Evolutionary conservation across 805 yeast genomes (phyloP), one percentile per base, ranked within the genome.

Genomic region (Myxozyma neglecta): DNA sequence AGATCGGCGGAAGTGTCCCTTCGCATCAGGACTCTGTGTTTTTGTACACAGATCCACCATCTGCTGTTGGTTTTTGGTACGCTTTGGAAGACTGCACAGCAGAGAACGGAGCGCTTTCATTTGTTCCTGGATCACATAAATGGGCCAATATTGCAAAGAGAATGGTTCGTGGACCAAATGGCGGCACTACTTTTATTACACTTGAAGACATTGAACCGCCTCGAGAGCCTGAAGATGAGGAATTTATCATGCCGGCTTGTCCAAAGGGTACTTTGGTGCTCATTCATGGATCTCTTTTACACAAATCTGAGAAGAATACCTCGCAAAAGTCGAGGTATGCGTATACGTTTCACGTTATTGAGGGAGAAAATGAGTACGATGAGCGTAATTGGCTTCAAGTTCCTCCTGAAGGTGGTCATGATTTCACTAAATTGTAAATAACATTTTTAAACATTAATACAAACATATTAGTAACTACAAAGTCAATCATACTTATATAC

Each of bases 31-130:
- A 89, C 71, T 90, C 85, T 1, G 84, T 84, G 1, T 89, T 89
- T 67, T 76, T 89, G 32, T 88, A 79, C 72, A 88, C 94, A 0
- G 76, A 83, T 16, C 96, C 96, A 7, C 85, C 81, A 55, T 75
- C 83, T 1, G 90, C 91, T 0, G 72, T 88, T 44, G 96, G 96
- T 1, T 89, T 86, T 71, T 88, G 96, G 96, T 83, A 85, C 70
- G 92, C 94, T 0, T 73, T 88, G 64, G 90, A 89, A 68, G 88
- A 87, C 68, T 88, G 94, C 71, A 84, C 86, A 0, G 60, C 71
- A 1, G 75, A 74, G 5, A 88, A 88, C 72, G 94, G 96, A 0
- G 87, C 93, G 61, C 75, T 88, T 18, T 81, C 84, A 60, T 87
- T 80, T 68, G 77, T 82, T 14, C 90, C 92, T 0, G 93, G 92